Percentiles rank a stretch among this genome's conserved stretches.
Conservation (phyloP, 345 rosid species). For the Brassica cretica region DNA sequence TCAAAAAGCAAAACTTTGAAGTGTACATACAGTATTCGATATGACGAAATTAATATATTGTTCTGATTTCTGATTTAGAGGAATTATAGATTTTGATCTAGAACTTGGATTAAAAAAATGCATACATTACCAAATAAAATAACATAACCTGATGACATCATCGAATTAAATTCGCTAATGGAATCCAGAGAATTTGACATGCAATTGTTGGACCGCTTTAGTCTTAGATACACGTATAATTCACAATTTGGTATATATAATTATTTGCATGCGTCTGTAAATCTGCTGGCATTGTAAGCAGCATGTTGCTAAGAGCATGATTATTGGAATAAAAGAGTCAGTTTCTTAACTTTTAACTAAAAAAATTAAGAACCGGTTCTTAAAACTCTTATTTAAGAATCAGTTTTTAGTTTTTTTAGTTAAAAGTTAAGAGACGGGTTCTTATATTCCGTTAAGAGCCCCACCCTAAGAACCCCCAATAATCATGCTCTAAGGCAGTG, state of each 20-base stretch:
- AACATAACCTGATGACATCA: conserved; percentile 21
- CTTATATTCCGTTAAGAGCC: no score
- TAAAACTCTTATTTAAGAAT: no score
- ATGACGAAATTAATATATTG: no score
- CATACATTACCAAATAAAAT: not conserved
- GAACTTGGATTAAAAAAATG: not conserved
- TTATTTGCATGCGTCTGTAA: conserved; percentile 21
- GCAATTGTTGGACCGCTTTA: conserved; percentile 14
- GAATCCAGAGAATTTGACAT: conserved; percentile 24
- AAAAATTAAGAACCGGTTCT: no score
- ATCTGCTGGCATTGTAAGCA: conserved; percentile 30
- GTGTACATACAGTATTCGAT: not conserved
- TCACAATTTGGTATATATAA: conserved; percentile 18
- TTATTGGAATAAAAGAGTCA: no score
- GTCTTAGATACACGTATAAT: conserved; percentile 20
- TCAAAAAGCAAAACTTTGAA: not conserved
- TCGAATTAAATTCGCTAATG: conserved; percentile 1
- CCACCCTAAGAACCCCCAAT: no score
- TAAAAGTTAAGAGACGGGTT: no score
- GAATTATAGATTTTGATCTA: not conserved
- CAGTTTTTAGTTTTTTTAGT: no score
- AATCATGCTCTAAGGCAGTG: no score
- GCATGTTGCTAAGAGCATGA: conserved; percentile 18
- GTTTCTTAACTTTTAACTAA: no score
- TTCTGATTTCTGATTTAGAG: not conserved